Evolutionary conservation across 192 early-diverging fungal genomes (phyloP).

Genomic region (Gryganskiella cystojenkinii): DNA sequence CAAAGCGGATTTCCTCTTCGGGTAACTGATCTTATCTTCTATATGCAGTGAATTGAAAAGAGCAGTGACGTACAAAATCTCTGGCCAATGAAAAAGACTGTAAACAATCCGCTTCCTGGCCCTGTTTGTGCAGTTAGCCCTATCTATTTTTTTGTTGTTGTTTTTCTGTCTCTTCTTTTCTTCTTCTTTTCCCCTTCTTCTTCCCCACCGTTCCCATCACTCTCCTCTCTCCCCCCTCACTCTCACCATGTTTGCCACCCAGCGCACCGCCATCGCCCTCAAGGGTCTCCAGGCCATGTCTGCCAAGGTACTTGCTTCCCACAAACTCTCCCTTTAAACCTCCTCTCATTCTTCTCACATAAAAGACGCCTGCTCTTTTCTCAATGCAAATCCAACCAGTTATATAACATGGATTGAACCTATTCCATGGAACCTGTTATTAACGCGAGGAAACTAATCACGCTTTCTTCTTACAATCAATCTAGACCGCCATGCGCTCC

Average conservation of each 20-base stretch:
- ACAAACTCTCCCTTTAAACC: background rate
- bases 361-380: background rate
- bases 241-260: slow-evolving; percentile 37
- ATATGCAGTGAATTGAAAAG: no score
- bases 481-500: slow-evolving; percentile 50
- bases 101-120: background rate
- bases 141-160: slow-evolving; percentile 1
- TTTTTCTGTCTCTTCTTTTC: slow-evolving; percentile 5
- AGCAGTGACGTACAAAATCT: background rate
- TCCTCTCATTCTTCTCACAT: background rate
- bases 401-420: background rate
- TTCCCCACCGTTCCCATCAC: slow-evolving; percentile 10
- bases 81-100: background rate
- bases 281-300: slow-evolving; percentile 51
- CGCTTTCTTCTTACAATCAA: slow-evolving; percentile 3
- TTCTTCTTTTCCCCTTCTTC: slow-evolving; percentile 6
- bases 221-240: background rate
- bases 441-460: no score
- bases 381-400: background rate
- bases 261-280: slow-evolving; percentile 45
- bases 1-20: no score
- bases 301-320: slow-evolving; percentile 25
- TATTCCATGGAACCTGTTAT: background rate
- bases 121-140: background rate
- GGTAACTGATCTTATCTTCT: no score